phyloP scores from a whole-genome alignment of 2,329 filamentous ascomycete genomes.

The Sporothrix inflata region DNA sequence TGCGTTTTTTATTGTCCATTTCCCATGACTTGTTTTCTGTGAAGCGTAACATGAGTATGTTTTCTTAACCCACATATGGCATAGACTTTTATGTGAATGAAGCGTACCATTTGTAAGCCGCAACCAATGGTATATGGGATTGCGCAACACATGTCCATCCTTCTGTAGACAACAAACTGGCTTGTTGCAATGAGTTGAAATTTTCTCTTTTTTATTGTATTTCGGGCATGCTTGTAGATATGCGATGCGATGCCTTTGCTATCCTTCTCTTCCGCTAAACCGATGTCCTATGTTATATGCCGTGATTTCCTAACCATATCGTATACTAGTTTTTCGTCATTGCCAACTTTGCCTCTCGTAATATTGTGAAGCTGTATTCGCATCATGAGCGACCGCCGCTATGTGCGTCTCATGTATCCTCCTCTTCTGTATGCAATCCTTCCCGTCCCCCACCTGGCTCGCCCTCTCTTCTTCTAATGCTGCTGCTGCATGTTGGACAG shows the following conservation, averaged over 20 bases:
- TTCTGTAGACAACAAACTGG: no score
- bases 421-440: background rate
- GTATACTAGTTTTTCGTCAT: constrained; percentile 5
- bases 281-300: background rate
- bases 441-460: background rate
- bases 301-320: constrained; percentile 9
- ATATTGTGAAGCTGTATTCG: background rate
- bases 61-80: no score
- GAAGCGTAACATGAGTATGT: no score
- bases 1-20: constrained; percentile 7
- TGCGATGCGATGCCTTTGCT: background rate
- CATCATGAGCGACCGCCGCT: background rate
- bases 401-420: background rate
- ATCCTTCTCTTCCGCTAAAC: background rate
- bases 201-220: background rate
- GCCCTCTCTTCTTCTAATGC: constrained; percentile 28
- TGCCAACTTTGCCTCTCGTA: background rate
- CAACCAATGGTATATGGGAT: no score
- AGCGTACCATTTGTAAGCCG: background rate
- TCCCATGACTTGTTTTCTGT: background rate
- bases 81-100: background rate
- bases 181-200: background rate
- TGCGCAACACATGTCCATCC: no score
- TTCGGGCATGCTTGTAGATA: background rate
- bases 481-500: constrained; percentile 66